Percentiles rank a stretch among this genome's conserved stretches.
Conservation (phyloP, 352 stramenopile species). For the Pythium graminicola region DNA sequence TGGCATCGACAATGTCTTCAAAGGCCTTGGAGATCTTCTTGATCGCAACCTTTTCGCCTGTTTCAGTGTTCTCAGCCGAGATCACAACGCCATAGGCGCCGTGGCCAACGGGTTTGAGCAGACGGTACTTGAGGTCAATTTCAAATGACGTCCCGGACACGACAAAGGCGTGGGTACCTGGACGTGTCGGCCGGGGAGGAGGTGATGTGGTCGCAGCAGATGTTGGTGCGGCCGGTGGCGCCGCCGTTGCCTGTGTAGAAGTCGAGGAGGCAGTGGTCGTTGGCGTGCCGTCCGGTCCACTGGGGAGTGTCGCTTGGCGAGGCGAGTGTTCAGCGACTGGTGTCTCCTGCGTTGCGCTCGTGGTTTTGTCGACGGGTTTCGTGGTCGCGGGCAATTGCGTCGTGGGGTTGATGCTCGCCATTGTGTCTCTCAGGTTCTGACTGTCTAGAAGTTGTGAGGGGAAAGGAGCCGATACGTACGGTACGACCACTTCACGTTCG, state of each 20-base stretch:
- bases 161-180: constrained; percentile 75
- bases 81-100: constrained; percentile 91
- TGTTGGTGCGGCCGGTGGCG: constrained; percentile 4
- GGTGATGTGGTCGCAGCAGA: background rate
- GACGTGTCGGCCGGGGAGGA: constrained; percentile 23
- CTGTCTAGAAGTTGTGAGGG: background rate
- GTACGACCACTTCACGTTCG: constrained; percentile 10
- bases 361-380: constrained; percentile 3
- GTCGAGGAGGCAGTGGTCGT: too few species aligned
- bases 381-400: constrained; percentile 15
- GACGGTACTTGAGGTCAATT: constrained; percentile 72
- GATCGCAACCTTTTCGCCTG: constrained; percentile 60
- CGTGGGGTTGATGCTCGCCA: constrained; percentile 24
- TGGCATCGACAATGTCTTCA: constrained; percentile 97
- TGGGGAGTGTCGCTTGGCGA: constrained; percentile 13
- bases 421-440: background rate
- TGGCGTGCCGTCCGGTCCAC: too few species aligned
- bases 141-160: constrained; percentile 84
- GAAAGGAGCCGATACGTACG: background rate
- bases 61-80: constrained; percentile 44
- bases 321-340: constrained; percentile 16
- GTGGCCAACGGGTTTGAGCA: constrained; percentile 84
- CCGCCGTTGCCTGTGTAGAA: background rate
- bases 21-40: constrained; percentile 95
- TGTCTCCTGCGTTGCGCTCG: background rate